Evolutionary conservation across 805 yeast genomes (phyloP), one percentile per base, ranked within the genome.

Genomic region (Nakazawaea ambrosiae): DNA sequence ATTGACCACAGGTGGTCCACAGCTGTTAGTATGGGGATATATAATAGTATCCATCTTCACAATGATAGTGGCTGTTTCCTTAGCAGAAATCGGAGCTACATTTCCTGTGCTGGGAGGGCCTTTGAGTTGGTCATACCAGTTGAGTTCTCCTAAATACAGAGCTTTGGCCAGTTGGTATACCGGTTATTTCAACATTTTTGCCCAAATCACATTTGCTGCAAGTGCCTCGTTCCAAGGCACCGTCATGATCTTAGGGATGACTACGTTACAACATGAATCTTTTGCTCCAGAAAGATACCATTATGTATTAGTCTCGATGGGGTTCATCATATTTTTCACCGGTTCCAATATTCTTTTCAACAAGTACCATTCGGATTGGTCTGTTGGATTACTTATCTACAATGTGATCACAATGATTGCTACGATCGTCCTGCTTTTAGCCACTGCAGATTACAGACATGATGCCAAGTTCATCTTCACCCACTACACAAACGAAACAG

Each of bases 31-130:
- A 5, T 49, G 53, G 53, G 54, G 56, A 26, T 52, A 49, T 36
- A 47, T 52, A 29, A 49, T 52, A 11, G 54, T 48, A 5, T 40
- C 48, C 5, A 32, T 46, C 35, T 48, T 52, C 44, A 49, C 54
- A 7, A 40, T 50, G 37, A 37, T 49, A 2, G 53, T 50, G 12
- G 52, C 53, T 1, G 19, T 47, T 5, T 47, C 51, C 12, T 39
- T 51, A 40, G 54, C 56, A 36, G 66, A 60, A 42, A 47, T 60
- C 16, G 58, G 58, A 4, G 59, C 60, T 28, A 57, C 57, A 2
- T 58, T 49, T 24, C 60, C 66, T 1, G 54, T 55, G 29, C 48
- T 60, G 14, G 58, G 61, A 29, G 64, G 60, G 14, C 61, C 56
- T 33, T 45, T 58, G 8, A 58, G 57, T 17, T 60, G 65, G 64